A percentile compares a stretch with the other conserved stretches of the same genome.
Conservation (phyloP, 208 protist species). For the Naegleria gruberi region DNA sequence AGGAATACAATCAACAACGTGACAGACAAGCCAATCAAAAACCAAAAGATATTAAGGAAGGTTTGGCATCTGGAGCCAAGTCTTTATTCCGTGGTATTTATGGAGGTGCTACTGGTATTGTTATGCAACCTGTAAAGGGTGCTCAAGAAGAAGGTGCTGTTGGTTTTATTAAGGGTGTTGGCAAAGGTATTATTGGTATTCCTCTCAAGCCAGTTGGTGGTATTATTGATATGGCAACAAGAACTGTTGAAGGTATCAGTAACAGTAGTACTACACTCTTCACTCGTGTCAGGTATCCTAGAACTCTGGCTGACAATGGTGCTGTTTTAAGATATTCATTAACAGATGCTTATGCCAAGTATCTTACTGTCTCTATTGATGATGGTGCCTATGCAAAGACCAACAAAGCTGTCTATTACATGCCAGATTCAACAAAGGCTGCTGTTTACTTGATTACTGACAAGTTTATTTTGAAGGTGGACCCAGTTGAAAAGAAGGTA, state of each 20-base stretch:
- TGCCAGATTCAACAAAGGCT: background rate
- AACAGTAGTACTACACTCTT: background rate
- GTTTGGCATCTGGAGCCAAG: background rate
- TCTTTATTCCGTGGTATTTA: background rate
- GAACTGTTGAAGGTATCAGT: slow-evolving; percentile 22
- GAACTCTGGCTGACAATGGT: background rate
- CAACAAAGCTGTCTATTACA: background rate
- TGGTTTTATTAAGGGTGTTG: slow-evolving; percentile 66
- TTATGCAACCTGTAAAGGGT: slow-evolving; percentile 69
- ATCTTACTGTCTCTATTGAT: background rate
- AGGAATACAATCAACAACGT: slow-evolving; percentile 33
- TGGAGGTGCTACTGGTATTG: slow-evolving; percentile 56
- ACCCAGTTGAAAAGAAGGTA: background rate
- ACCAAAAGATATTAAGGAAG: slow-evolving; percentile 8
- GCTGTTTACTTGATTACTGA: background rate
- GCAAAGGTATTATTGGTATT: slow-evolving; percentile 70
- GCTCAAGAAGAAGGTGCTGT: slow-evolving; percentile 56
- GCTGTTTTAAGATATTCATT: background rate
- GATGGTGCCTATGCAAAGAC: background rate
- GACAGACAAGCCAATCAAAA: background rate
- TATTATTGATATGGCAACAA: slow-evolving; percentile 44
- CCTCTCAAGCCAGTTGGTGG: slow-evolving; percentile 67
- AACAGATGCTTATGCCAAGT: background rate
- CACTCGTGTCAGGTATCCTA: background rate
- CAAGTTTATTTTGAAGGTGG: background rate